phyloP scores from a whole-genome alignment of 2,329 filamentous ascomycete species.

The Amauroascus verrucosus region DNA sequence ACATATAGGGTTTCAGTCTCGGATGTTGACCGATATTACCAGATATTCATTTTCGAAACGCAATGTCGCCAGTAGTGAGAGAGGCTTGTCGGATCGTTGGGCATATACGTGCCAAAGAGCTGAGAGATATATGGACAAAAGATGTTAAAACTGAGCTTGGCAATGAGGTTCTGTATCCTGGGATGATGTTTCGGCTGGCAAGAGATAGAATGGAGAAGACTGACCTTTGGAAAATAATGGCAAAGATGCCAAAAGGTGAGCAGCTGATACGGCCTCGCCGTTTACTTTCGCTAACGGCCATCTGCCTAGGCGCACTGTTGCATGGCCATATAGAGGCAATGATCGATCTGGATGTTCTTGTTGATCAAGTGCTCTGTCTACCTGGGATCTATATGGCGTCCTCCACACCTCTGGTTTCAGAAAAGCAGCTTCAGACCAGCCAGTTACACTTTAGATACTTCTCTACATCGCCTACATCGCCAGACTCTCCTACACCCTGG shows the following conservation, averaged over 20 bases:
- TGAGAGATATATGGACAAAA: slow-evolving; percentile 63
- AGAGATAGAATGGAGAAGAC: slow-evolving; percentile 76
- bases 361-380: slow-evolving; percentile 58
- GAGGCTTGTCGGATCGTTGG: slow-evolving; percentile 71
- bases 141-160: slow-evolving; percentile 57
- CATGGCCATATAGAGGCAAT: slow-evolving; percentile 88
- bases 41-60: slow-evolving; percentile 27
- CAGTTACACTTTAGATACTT: slow-evolving; percentile 54
- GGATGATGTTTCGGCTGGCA: slow-evolving; percentile 86
- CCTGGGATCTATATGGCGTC: slow-evolving; percentile 65
- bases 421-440: slow-evolving; percentile 45
- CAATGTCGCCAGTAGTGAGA: slow-evolving; percentile 66
- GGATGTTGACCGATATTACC: not conserved
- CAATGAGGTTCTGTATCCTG: slow-evolving; percentile 61
- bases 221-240: slow-evolving; percentile 77
- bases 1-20: no score
- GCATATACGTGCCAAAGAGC: slow-evolving; percentile 67
- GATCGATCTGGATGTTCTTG: slow-evolving; percentile 72
- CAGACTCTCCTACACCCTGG: slow-evolving; percentile 48
- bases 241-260: slow-evolving; percentile 74
- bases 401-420: slow-evolving; percentile 46
- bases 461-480: slow-evolving; percentile 37
- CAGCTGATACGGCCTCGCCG: slow-evolving; percentile 5
- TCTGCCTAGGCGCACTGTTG: slow-evolving; percentile 45
- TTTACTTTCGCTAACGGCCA: not conserved